Conservation (phyloP, 148 eudicot species). For the Camellia japonica region DNA sequence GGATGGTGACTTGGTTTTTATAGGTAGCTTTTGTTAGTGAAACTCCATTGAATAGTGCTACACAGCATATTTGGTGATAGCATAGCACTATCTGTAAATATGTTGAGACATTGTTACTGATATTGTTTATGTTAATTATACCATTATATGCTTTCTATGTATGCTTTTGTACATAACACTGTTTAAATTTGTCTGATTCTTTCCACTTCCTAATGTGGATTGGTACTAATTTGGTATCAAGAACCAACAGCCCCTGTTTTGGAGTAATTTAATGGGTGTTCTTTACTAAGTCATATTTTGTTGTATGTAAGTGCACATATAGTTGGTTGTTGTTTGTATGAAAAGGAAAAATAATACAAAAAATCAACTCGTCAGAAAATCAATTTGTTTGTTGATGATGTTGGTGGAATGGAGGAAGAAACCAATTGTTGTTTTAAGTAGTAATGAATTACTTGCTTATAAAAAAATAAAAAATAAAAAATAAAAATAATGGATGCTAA, state of each 20-base stretch:
- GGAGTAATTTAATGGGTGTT: neutral
- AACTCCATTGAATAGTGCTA: neutral
- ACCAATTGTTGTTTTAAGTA: neutral
- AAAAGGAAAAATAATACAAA: no score
- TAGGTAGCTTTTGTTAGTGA: neutral
- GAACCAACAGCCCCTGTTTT: neutral
- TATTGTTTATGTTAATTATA: neutral
- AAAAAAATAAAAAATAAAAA: no score
- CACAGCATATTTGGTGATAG: neutral
- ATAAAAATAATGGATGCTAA: no score
- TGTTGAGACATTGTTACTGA: neutral
- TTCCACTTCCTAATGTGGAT: neutral
- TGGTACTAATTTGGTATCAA: neutral
- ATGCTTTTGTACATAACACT: neutral
- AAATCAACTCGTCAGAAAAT: neutral
- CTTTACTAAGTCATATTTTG: no score
- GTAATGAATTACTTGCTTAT: neutral
- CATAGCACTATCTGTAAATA: neutral
- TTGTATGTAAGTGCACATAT: neutral
- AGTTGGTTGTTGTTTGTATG: neutral
- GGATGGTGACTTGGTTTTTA: neutral
- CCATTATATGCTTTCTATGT: neutral
- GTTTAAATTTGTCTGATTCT: neutral
- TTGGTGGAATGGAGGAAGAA: neutral
- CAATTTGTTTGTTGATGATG: neutral